These are phyloP conservation scores for Halenospora varia DNA, from an alignment of 495 filamentous ascomycete genomes.

Conservation along the genomic window DNA sequence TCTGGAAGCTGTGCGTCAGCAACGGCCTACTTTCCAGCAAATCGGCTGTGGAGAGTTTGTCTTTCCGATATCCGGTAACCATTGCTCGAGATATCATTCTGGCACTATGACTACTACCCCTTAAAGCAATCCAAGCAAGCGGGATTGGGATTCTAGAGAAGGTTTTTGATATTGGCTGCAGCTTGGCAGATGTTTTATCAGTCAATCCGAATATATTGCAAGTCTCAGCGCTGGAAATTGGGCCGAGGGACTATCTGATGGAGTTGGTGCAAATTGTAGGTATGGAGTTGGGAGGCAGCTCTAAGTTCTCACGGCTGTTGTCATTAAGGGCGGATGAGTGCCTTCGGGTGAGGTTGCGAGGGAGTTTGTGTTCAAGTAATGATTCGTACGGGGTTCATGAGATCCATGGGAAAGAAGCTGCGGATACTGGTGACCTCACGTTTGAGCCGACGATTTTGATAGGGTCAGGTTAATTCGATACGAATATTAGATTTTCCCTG, in stretches of 20 bases:
- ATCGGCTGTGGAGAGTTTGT: conserved; percentile 4
- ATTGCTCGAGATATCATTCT: conserved; percentile 13
- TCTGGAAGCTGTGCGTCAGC: conserved; percentile 56
- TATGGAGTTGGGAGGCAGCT: too few relatives aligned
- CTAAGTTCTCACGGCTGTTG: too few relatives aligned
- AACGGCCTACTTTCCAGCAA: conserved; percentile 36
- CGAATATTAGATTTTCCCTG: too few relatives aligned
- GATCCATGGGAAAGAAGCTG: too few relatives aligned
- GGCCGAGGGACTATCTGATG: conserved; percentile 14
- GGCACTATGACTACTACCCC: neutral
- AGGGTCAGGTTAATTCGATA: too few relatives aligned
- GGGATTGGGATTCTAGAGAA: conserved; percentile 18
- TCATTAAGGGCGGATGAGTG: too few relatives aligned
- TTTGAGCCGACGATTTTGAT: too few relatives aligned
- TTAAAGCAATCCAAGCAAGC: conserved; percentile 15
- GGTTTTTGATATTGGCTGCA: conserved; percentile 17
- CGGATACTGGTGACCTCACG: too few relatives aligned
- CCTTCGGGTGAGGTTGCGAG: too few relatives aligned
- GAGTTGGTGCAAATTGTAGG: conserved; percentile 8
- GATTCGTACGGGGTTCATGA: too few relatives aligned
- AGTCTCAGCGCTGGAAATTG: neutral
- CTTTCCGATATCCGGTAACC: conserved; percentile 12
- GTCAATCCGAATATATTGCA: neutral
- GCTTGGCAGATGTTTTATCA: conserved; percentile 12
- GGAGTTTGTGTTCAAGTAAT: too few relatives aligned